Base-by-base conservation (phyloP, 345 rosid genomes). In the Hevea brasiliensis region DNA sequence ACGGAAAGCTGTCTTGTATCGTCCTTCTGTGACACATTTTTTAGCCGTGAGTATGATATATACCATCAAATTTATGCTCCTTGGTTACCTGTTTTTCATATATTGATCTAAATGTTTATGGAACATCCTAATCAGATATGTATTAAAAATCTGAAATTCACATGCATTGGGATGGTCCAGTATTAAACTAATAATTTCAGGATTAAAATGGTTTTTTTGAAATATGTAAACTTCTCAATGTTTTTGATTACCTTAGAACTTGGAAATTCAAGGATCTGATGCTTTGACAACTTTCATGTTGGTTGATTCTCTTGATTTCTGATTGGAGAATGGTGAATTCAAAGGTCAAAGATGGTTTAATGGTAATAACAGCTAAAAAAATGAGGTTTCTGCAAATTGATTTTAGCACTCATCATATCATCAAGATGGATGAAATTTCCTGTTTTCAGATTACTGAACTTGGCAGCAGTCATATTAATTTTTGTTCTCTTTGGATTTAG, bases 21-120 rank as follows among this genome's bases (percentile, higher is more conserved):
- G 90, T 72, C 97, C 95, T 73, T 89, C 98, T 8, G 79, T 87
- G 54, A 92, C 97, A 23, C 93, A 94, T 83, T 83, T 90, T 77
- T 79, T 94, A 82, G 98, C 98, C 73, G 98, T 94, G 75, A 82
- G 97, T 88, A 66, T 67, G 61, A 70, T 66, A 29, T 66, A 35
- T 65, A 11, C 35, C 32, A 17, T 41, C 40, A 21, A 53, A 50
- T 65, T 65, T 12, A 54, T 44, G 61, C 62, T 72, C 21, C 4
- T 17, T 63, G 23, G n/a, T 57, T 54, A 10, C 51, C 37, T 57
- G 12, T 42, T 68, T 3, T 17, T 8, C 12, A 7, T 13, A 3
- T 40, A 42, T 41, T 45, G 12, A 11, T 18, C 15, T 69, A 6
- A 23, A 23, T n/a, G 42, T 23, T 60, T n/a, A 5, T 45, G 54